Evolutionary conservation across 2,329 filamentous ascomycete species (phyloP), one percentile per base, ranked within the genome.

Genomic region (Cercospora citrullina): DNA sequence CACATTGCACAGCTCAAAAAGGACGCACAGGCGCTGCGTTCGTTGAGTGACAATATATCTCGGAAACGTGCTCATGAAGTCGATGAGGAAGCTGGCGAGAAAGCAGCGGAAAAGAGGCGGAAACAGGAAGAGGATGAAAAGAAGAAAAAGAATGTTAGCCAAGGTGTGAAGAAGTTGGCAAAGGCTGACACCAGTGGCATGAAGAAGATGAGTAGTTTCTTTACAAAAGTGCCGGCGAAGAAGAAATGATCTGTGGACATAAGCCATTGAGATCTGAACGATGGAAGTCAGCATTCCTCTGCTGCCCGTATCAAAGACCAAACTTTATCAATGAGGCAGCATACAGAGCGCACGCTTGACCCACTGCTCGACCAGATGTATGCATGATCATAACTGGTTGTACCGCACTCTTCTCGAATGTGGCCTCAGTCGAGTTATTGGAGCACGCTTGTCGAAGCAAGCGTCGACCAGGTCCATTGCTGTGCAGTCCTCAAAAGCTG

Each of bases 181-280:
- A 99, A 98, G 82, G 94, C 94, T 59, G 91, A 98, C 80, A 94
- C 91, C 0, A 87, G 82, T 23, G 95, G 95, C 1, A 99, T 99
- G 95, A 95, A 91, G 86, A 99, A 98, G 84, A 87, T 99, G 87
- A 97, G 92, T 77, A 87, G 90, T 69, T 99, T 99, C 81, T 99
- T 99, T 79, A 88, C 88, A 68, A 96, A 94, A 81, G 53, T 65
- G 36, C 60, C 69, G 6, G 62, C 64, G 18, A 72, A 72, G 68
- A 72, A 68, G 26, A 70, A 60, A 66, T 30, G 23, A 21, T 33
- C 12, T 23, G 6, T 23, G 36, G 36, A 42, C 3, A 42, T 42
- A n/a, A 42, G 36, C 16, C 14, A 3, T 8, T 42, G 6, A 42
- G 36, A 42, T 42, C 36, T n/a, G 36, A 14, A 42, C 36, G 36